phyloP scores from a whole-genome alignment of 257 asterid genomes.

The Knoxia roxburghii region DNA sequence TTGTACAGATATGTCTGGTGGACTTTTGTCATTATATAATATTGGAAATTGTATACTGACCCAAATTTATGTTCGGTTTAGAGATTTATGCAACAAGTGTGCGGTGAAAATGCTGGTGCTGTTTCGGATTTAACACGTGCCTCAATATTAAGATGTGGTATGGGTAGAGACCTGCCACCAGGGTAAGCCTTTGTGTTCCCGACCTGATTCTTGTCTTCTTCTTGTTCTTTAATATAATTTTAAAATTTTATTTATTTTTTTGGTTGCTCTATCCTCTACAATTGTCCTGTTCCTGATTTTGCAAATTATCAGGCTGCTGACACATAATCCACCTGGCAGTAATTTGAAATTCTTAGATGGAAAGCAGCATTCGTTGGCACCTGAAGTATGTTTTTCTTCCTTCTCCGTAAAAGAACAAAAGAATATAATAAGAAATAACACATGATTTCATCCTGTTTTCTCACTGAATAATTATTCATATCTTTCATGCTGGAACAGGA shows the following conservation, averaged over 20 bases:
- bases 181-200: slow-evolving; percentile 17
- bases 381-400: slow-evolving; percentile 19
- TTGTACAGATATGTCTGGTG: neutral
- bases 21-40: neutral
- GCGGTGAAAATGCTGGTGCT: slow-evolving; percentile 9
- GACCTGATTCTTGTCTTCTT: neutral
- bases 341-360: slow-evolving; percentile 4
- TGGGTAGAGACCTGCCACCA: slow-evolving; percentile 8
- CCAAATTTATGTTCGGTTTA: neutral
- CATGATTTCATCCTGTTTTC: neutral
- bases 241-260: no score
- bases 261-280: neutral
- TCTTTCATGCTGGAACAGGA: slow-evolving; percentile 20
- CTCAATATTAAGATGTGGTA: slow-evolving; percentile 11
- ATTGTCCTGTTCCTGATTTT: slow-evolving; percentile 1
- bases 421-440: neutral
- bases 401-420: neutral
- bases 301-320: slow-evolving; percentile 19
- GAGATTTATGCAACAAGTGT: slow-evolving; percentile 11
- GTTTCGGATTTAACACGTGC: slow-evolving; percentile 9
- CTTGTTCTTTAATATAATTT: no score
- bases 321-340: slow-evolving; percentile 11
- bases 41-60: neutral
- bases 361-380: slow-evolving; percentile 7
- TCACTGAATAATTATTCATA: neutral